Evolutionary conservation across 2,329 filamentous ascomycete species (phyloP), one percentile per base, ranked within the genome.

Genomic region (Pyrenochaeta sp.): DNA sequence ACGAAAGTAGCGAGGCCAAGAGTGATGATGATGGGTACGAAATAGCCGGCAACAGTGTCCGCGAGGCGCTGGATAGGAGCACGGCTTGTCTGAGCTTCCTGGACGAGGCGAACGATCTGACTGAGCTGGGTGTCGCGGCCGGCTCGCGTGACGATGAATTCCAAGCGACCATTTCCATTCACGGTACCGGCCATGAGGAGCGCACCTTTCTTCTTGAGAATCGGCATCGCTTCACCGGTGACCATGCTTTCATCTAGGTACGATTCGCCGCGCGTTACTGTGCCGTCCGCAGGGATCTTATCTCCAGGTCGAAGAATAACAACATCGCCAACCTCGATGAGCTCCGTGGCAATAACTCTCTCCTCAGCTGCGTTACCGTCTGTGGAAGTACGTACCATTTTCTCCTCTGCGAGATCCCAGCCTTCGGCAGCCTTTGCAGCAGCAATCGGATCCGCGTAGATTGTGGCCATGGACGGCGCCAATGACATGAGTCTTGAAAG

Each of bases 161-260:
- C 95, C 39, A 97, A 83, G 47, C 94, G 89, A 2, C 95, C 95
- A 63, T 93, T 90, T 25, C 93, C 92, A 74, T 99, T 99, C 72
- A 99, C 94, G 2, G 95, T 98, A 30, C 95, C 95, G 50, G 93
- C 95, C 75, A 98, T 95, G 56, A 99, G 82, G 43, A 86, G 79
- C 66, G 88, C 88, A 8, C 91, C 92, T 69, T 91, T 90, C 66
- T 86, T 89, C 80, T 99, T 99, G 69, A 92, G 88, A 36, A 98
- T 93, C 0, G 95, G 94, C 86, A 97, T 94, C 2, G 95, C 91
- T 80, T 99, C 95, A 65, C 95, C 95, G 5, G 95, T 99, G 48
- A 99, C 93, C 94, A 98, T 98, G 74, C 93, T 97, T 80, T 99
- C 95, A 66, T 99, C 93, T 24, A 97, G 87, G 71, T 96, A 97